These are phyloP conservation scores for Trypanosoma grayi DNA, from an alignment of 208 protist genomes.

Conservation along the genomic window DNA sequence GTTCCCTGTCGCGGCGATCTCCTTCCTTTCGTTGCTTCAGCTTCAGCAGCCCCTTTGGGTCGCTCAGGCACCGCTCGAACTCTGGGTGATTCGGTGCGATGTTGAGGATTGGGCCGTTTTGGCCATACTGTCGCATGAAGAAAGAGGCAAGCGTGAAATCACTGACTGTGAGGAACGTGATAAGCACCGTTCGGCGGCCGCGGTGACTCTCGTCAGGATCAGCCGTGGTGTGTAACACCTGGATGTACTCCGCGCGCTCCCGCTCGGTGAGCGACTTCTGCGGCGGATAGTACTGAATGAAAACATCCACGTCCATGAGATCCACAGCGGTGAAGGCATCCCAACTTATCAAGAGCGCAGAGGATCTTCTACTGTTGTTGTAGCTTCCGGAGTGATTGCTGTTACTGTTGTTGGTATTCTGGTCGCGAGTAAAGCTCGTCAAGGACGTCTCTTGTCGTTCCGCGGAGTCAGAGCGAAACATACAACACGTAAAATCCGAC, in stretches of 20 bases:
- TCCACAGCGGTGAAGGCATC: constrained; percentile 68
- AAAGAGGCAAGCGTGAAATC: constrained; percentile 69
- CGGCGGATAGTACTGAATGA: constrained; percentile 76
- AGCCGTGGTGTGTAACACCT: constrained; percentile 71
- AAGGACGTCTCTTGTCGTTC: constrained; percentile 28
- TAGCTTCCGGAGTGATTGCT: neutral
- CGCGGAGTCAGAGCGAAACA: constrained; percentile 44
- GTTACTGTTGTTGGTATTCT: neutral
- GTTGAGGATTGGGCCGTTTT: constrained; percentile 69
- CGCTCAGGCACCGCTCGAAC: constrained; percentile 33
- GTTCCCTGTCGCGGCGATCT: constrained; percentile 17
- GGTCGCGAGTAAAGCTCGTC: constrained; percentile 22
- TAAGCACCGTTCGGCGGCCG: constrained; percentile 32
- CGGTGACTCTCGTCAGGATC: constrained; percentile 34
- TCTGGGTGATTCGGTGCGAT: constrained; percentile 48
- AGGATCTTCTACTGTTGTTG: neutral
- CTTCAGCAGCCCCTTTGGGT: constrained; percentile 32
- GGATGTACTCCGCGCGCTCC: constrained; percentile 70
- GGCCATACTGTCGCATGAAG: constrained; percentile 69
- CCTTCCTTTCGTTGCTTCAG: constrained; percentile 53
- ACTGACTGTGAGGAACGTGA: constrained; percentile 47
- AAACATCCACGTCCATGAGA: constrained; percentile 77
- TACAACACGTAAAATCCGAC: constrained; percentile 25
- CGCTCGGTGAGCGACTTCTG: constrained; percentile 69
- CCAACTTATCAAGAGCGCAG: constrained; percentile 46